These are phyloP conservation scores for Seiridium cupressi DNA, from an alignment of 2,329 filamentous ascomycete genomes.

Conservation along the genomic window DNA sequence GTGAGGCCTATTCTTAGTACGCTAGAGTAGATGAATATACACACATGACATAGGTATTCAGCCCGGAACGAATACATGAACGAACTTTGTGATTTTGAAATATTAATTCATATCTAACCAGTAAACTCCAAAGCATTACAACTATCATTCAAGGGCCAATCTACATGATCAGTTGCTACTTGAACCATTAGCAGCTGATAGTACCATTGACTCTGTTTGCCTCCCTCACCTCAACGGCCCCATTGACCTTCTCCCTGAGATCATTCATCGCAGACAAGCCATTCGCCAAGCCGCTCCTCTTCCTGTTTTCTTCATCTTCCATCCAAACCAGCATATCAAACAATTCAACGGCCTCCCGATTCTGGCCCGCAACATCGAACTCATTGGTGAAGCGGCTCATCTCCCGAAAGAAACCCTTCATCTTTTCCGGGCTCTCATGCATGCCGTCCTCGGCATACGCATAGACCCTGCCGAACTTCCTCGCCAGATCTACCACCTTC, in stretches of 20 bases:
- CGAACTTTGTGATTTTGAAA: too few relatives aligned
- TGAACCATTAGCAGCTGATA: not conserved
- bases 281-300: not conserved
- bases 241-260: not conserved
- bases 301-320: not conserved
- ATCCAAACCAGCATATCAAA: constrained; percentile 10
- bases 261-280: not conserved
- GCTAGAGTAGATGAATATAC: too few relatives aligned
- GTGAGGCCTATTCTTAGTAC: too few relatives aligned
- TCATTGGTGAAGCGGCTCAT: constrained; percentile 27
- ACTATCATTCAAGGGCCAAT: too few relatives aligned
- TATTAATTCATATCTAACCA: too few relatives aligned
- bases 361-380: constrained; percentile 27
- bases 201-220: not conserved
- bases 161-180: not conserved
- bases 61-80: too few relatives aligned
- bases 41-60: too few relatives aligned
- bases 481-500: constrained; percentile 26
- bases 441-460: constrained; percentile 24
- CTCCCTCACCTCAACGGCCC: not conserved
- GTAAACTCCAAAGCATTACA: too few relatives aligned
- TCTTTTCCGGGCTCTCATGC: constrained; percentile 25
- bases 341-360: constrained; percentile 17
- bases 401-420: constrained; percentile 24
- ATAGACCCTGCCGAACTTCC: constrained; percentile 26